phyloP scores from a whole-genome alignment of 352 stramenopile genomes.

The Globisporangium ultimum region DNA sequence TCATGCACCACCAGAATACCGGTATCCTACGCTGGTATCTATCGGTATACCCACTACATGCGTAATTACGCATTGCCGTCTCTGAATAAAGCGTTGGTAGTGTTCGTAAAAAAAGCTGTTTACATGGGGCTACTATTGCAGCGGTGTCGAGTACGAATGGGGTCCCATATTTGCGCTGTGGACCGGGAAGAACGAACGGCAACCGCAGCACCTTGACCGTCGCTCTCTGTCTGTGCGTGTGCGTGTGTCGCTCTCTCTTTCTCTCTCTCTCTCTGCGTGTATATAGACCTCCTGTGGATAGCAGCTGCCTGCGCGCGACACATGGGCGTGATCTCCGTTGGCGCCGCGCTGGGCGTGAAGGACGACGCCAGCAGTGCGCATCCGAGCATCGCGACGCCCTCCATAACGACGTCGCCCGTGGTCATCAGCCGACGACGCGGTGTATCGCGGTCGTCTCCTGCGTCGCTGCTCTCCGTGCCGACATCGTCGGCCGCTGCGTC shows the following conservation, averaged over 20 bases:
- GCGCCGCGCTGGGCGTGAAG: constrained; percentile 69
- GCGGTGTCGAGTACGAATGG: too few relatives aligned
- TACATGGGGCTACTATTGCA: too few relatives aligned
- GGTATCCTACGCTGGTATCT: too few relatives aligned
- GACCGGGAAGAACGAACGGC: background rate
- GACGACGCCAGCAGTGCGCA: constrained; percentile 15
- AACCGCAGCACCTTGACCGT: background rate
- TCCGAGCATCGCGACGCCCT: background rate
- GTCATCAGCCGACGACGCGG: background rate
- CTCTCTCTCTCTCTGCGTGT: background rate
- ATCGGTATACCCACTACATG: too few relatives aligned
- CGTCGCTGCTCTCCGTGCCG: background rate
- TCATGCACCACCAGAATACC: too few relatives aligned
- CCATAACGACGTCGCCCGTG: background rate
- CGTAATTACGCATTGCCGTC: too few relatives aligned
- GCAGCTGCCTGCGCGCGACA: background rate
- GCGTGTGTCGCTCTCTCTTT: background rate
- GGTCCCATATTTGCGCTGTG: too few relatives aligned
- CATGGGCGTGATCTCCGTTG: constrained; percentile 82
- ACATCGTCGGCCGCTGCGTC: background rate
- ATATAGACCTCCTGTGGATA: too few relatives aligned
- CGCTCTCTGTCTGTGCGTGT: background rate
- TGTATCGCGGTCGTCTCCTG: constrained; percentile 1
- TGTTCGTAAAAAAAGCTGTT: too few relatives aligned
- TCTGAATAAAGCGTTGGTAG: too few relatives aligned